These are phyloP conservation scores for Gossypium armourianum DNA, from an alignment of 441 rosid species.

Conservation along the genomic window DNA sequence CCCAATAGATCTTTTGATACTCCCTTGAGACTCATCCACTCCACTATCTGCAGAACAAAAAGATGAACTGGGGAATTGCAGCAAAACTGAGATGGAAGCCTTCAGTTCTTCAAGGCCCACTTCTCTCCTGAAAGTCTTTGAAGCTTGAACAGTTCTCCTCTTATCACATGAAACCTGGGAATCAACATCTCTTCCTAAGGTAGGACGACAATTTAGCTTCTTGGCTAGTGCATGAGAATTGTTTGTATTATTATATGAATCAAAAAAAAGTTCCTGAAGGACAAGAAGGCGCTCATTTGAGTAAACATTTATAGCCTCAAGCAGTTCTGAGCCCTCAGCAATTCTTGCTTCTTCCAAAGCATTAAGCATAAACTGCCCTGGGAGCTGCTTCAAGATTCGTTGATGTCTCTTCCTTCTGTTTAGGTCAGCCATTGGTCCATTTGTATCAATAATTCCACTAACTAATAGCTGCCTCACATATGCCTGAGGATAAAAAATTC, in stretches of 20 bases:
- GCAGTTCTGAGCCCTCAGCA: constrained; percentile 49
- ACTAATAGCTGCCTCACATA: constrained; percentile 85
- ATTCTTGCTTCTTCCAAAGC: constrained; percentile 57
- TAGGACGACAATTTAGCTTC: constrained; percentile 36
- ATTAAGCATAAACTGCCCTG: constrained; percentile 51
- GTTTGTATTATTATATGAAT: constrained; percentile 24
- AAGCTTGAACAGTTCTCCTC: constrained; percentile 34
- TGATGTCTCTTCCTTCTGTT: constrained; percentile 66
- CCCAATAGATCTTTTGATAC: constrained; percentile 55
- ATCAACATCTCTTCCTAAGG: constrained; percentile 27
- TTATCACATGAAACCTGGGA: constrained; percentile 38
- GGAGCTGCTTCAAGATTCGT: constrained; percentile 70
- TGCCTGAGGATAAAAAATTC: constrained; percentile 78
- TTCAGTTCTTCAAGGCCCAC: constrained; percentile 51
- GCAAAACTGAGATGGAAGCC: constrained; percentile 52
- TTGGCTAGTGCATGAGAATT: constrained; percentile 28
- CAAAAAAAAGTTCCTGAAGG: constrained; percentile 38
- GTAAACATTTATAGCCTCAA: constrained; percentile 55
- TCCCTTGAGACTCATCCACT: constrained; percentile 57
- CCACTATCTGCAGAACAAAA: constrained; percentile 35
- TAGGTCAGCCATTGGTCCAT: constrained; percentile 34
- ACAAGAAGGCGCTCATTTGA: constrained; percentile 76
- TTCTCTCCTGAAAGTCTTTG: constrained; percentile 35
- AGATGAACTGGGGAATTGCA: constrained; percentile 58
- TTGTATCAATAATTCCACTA: constrained; percentile 72